Evolutionary conservation across 2,329 filamentous ascomycete species (phyloP).

Genomic region (Diaporthe humulicola): DNA sequence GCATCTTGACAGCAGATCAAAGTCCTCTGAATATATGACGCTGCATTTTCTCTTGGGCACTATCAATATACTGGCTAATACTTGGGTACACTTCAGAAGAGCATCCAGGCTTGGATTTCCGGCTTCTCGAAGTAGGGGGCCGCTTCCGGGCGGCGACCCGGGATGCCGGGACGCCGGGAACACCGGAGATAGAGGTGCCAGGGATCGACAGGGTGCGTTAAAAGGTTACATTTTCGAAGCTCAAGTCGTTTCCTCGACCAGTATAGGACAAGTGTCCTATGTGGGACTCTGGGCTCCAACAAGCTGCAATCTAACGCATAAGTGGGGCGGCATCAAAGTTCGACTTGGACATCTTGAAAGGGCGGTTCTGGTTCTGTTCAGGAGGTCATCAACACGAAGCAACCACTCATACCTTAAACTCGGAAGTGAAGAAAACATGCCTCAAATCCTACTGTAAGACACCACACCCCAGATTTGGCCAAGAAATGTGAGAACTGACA

Average conservation of each 20-base stretch:
- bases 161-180: neutral
- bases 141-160: neutral
- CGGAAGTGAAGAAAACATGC: neutral
- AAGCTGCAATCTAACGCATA: constrained; percentile 1
- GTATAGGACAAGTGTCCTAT: constrained; percentile 16
- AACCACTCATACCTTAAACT: neutral
- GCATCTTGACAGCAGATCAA: neutral
- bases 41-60: neutral
- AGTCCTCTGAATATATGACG: neutral
- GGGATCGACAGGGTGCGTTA: constrained; percentile 9
- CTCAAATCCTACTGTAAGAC: constrained; percentile 26
- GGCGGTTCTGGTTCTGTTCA: neutral
- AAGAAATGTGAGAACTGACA: neutral
- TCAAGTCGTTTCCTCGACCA: constrained; percentile 12
- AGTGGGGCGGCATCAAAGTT: constrained; percentile 25
- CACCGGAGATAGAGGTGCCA: neutral
- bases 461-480: neutral
- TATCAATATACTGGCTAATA: neutral
- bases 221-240: constrained; percentile 4
- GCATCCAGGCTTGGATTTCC: neutral
- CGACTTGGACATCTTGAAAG: neutral
- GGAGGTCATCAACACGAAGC: constrained; percentile 7
- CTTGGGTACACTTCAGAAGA: too few relatives aligned
- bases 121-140: neutral
- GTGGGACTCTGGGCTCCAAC: constrained; percentile 19